phyloP scores from a whole-genome alignment of 257 asterid genomes.

The Przewalskia tangutica region DNA sequence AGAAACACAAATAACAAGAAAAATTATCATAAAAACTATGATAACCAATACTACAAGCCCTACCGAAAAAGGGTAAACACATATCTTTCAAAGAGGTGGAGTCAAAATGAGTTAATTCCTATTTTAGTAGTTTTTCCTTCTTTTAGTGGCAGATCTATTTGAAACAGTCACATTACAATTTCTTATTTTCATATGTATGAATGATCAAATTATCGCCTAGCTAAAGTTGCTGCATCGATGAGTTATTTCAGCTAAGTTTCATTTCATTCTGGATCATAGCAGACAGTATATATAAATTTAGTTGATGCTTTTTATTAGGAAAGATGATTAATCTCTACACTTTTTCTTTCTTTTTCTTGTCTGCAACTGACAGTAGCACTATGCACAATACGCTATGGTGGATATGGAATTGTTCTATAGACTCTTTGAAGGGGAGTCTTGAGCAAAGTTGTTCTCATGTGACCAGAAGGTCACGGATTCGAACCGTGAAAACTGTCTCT shows the following conservation, averaged over 20 bases:
- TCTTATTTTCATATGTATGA: background rate
- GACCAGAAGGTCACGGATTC: too few relatives aligned
- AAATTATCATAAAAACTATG: too few relatives aligned
- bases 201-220: background rate
- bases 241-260: background rate
- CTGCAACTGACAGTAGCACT: background rate
- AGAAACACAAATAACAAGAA: too few relatives aligned
- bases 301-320: background rate
- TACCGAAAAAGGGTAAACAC: too few relatives aligned
- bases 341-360: background rate
- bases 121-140: too few relatives aligned
- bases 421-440: too few relatives aligned
- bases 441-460: too few relatives aligned
- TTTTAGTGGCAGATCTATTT: background rate
- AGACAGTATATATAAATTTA: background rate
- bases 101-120: too few relatives aligned
- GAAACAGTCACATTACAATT: background rate
- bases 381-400: background rate
- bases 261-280: too few relatives aligned
- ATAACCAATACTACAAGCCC: too few relatives aligned
- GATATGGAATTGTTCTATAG: background rate
- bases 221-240: background rate
- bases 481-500: too few relatives aligned
- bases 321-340: background rate
- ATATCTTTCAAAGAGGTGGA: too few relatives aligned